Conservation (phyloP, 352 stramenopile species). For the Phytophthora ramorum region DNA sequence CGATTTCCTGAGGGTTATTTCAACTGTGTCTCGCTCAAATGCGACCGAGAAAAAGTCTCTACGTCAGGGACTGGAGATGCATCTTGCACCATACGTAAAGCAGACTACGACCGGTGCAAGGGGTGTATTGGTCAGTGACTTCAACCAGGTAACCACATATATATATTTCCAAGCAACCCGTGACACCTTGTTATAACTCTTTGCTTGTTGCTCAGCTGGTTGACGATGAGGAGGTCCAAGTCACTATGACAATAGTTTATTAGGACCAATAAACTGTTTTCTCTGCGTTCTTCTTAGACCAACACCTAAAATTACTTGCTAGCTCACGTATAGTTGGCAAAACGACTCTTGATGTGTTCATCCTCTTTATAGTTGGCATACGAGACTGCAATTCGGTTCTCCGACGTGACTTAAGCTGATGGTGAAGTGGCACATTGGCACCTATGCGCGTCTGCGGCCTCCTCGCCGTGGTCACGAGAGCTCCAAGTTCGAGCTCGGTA, state of each 20-base stretch:
- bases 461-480: slow-evolving; percentile 61
- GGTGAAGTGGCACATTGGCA: slow-evolving; percentile 84
- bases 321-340: slow-evolving; percentile 17
- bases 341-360: slow-evolving; percentile 17
- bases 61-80: slow-evolving; percentile 12
- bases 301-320: slow-evolving; percentile 29
- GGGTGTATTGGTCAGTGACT: slow-evolving; percentile 19
- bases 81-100: slow-evolving; percentile 20
- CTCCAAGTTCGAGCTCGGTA: slow-evolving; percentile 69
- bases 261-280: slow-evolving; percentile 2
- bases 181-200: not conserved
- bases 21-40: slow-evolving; percentile 16
- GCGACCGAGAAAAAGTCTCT: not conserved
- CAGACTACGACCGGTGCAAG: not conserved
- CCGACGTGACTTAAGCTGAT: slow-evolving; percentile 25
- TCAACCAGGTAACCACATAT: slow-evolving; percentile 23
- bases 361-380: slow-evolving; percentile 3
- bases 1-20: slow-evolving; percentile 40
- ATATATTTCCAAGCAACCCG: not conserved
- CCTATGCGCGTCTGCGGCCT: slow-evolving; percentile 73
- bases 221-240: slow-evolving; percentile 20
- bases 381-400: not conserved
- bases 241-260: slow-evolving; percentile 22
- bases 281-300: not conserved
- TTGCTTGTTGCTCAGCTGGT: slow-evolving; percentile 16